Base-by-base conservation (phyloP, 768 basidiomycete genomes). In the Termitomyces sp. region DNA sequence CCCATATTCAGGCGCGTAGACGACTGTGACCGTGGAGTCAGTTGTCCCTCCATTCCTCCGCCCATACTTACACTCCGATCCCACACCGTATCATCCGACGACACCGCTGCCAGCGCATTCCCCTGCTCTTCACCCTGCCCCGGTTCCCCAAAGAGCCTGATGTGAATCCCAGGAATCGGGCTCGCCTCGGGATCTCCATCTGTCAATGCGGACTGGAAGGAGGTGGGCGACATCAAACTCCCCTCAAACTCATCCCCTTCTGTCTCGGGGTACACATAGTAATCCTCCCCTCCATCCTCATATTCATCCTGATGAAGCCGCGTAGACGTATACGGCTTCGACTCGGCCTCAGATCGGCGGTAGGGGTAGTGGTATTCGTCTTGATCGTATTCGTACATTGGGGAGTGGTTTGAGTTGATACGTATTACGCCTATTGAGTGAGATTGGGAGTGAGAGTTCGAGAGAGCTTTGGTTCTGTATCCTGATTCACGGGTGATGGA, bases 401-500 rank as follows among this genome's bases (percentile, higher is more conserved):
- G 51, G 2, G 25, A 25, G 9, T 33, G 35, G 25, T 44, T 36
- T 7, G 48, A 36, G 12, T 25, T 22, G 35, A 49, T 25, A 16
- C 35, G 35, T 23, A 33, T 25, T 1, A 48, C 7, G 10, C 48
- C 48, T 11, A 38, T 38, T 13, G 48, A 49, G 7, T 63, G 64
- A 13, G 71, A 60, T 43, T 64, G 76, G 49, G 55, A 63, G 36
- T 63, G 53, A 29, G 66, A 56, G 23, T 65, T 64, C n/a, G 71
- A 59, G 36, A 63, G 54, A 16, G 70, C 57, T 46, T 78, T 79
- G 22, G 77, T 74, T 53, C 70, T 76, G 70, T 88, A 86, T 2
- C 85, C 88, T 5, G 78, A 72, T 68, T 89, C 87, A 25, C 73
- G 74, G 3, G 80, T 79, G 52, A 88, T 75, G 3, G 88, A 88